Evolutionary conservation across 371 early-diverging fungal species (phyloP).

Genomic region (Mortierella sp.): DNA sequence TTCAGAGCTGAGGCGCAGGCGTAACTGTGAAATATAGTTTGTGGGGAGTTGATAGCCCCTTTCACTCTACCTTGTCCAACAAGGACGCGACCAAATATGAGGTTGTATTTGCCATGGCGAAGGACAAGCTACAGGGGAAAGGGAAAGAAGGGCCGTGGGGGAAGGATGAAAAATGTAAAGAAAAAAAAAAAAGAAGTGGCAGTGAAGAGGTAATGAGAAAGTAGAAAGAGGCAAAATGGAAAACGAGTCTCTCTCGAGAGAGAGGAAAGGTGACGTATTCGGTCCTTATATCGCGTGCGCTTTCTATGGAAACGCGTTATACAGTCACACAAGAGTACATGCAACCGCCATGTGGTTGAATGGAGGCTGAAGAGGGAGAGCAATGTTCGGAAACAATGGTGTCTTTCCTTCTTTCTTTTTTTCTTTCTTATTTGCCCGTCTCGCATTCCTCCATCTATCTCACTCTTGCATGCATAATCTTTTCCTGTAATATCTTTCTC

Average conservation of each 20-base stretch:
- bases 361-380: too few species aligned
- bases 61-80: conserved; percentile 70
- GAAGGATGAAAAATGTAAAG: background rate
- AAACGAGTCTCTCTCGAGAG: too few species aligned
- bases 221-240: too few species aligned
- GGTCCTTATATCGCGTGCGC: too few species aligned
- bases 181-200: background rate
- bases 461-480: background rate
- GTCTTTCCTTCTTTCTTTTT: background rate
- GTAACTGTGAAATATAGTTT: background rate
- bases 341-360: too few species aligned
- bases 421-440: background rate
- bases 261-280: conserved; percentile 1
- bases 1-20: conserved; percentile 14
- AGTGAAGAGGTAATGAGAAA: conserved; percentile 4
- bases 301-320: too few species aligned
- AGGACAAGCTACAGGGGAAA: background rate
- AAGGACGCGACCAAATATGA: conserved; percentile 75
- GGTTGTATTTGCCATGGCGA: conserved; percentile 61
- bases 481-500: background rate
- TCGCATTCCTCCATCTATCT: background rate
- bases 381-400: too few species aligned
- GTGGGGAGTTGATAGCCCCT: too few species aligned
- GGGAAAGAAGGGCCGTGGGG: background rate
- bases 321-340: too few species aligned